Evolutionary conservation across 495 filamentous ascomycete genomes (phyloP), one percentile per base, ranked within the genome.

Genomic region (Beverwykella pulmonaria): DNA sequence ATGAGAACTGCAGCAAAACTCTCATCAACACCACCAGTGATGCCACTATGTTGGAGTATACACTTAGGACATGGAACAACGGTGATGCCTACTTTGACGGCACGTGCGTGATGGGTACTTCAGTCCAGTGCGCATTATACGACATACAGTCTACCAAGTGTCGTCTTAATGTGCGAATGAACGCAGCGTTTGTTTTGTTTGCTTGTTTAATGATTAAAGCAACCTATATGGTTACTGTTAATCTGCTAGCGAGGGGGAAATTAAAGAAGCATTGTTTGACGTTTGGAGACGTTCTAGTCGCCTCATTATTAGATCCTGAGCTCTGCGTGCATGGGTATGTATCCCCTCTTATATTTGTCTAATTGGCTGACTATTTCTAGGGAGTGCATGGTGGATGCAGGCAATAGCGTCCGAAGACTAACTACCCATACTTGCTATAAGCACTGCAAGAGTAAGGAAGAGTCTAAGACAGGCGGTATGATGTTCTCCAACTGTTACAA

Each of bases 271-370:
- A 66, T 15, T 57, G 44, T 15, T 44, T 71, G 30, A 71, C 68
- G 27, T 71, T 66, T 65, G 68, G 68, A 7, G 68, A 71, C 30
- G 59, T 71, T 8, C 39, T 71, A 27, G 63, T 71, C 10, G 68
- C 68, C 1, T 71, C 68, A 15, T 63, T 63, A 6, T 63, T 59
- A 26, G 32, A 67, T 36, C 63, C 61, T 12, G 67, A 70, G 25
- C 44, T 70, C 7, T 48, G 67, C 3, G 55, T 70, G 12, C 62
- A 65, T 30, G 67, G 61, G 67, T 68, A 58, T 20, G 65, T 44
- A 14, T 44, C n/a, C n/a, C n/a, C n/a, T n/a, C n/a, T n/a, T n/a
- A n/a, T n/a, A n/a, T n/a, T 29, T 4, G 19, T 36, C 15, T 19
- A 27, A 14, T 30, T 22, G 1, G 8, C 20, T 23, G 57, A 15